A percentile compares a stretch with the other conserved stretches of the same genome.
Evolutionary conservation across 306 rosid genomes (phyloP).

Genomic region (Quercus gilva): DNA sequence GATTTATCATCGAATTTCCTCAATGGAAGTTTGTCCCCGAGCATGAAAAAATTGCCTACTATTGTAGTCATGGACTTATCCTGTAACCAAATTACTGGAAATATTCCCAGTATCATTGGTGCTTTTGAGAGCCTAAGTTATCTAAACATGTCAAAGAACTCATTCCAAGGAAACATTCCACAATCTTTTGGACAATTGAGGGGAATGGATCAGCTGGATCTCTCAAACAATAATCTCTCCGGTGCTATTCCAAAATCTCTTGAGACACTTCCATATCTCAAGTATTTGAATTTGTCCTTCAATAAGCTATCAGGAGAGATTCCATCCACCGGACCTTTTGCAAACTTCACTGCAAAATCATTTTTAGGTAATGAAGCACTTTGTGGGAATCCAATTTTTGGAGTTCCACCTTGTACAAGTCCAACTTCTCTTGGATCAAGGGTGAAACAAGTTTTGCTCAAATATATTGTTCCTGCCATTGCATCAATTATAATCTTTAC

Average conservation of each 20-base stretch:
- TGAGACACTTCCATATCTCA: not conserved
- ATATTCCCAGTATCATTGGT: not conserved
- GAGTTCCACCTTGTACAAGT: not conserved
- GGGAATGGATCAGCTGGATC: too few relatives aligned
- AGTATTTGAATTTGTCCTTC: not conserved
- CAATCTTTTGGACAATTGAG: too few relatives aligned
- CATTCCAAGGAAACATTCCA: too few relatives aligned
- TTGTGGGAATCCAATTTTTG: not conserved
- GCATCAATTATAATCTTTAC: too few relatives aligned
- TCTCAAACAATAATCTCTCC: too few relatives aligned
- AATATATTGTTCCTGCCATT: too few relatives aligned
- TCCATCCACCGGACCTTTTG: not conserved
- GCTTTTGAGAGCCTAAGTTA: not conserved
- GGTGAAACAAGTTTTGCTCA: not conserved
- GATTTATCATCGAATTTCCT: too few relatives aligned
- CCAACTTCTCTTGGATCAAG: not conserved
- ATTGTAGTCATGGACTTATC: not conserved
- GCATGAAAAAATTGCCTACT: not conserved
- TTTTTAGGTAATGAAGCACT: not conserved
- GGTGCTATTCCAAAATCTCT: too few relatives aligned
- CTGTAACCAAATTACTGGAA: not conserved
- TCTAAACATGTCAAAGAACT: too few relatives aligned
- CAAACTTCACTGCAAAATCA: not conserved
- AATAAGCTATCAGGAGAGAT: not conserved
- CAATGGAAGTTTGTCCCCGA: too few relatives aligned